These are phyloP conservation scores for Sclerotinia spermophila DNA, from an alignment of 2,329 filamentous ascomycete genomes.

Conservation along the genomic window DNA sequence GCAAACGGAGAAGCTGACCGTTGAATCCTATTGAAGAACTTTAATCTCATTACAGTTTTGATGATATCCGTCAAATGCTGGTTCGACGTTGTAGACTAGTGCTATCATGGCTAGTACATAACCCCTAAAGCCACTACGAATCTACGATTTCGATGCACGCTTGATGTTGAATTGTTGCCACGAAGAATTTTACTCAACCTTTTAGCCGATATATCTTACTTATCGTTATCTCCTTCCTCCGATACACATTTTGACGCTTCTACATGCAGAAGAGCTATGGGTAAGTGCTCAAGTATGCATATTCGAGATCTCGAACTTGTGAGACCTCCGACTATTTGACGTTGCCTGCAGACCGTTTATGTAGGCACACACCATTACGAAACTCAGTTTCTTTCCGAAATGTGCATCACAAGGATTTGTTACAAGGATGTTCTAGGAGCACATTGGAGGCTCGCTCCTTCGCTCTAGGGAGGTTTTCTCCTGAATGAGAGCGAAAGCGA, in stretches of 20 bases:
- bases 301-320: neutral
- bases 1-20: neutral
- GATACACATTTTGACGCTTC: neutral
- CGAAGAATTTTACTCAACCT: neutral
- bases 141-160: no score
- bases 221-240: neutral
- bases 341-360: neutral
- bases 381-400: neutral
- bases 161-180: neutral
- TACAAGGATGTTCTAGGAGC: neutral
- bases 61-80: neutral
- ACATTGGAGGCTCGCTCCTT: neutral
- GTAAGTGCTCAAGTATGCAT: neutral
- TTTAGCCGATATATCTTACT: neutral
- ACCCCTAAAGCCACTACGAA: neutral
- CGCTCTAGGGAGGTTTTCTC: neutral
- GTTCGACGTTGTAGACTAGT: neutral
- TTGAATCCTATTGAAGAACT: neutral
- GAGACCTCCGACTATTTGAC: neutral
- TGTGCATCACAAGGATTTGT: neutral
- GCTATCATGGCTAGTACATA: neutral
- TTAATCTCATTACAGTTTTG: neutral
- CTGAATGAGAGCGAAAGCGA: neutral
- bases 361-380: constrained; percentile 1
- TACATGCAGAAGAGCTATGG: neutral